Percentiles rank a stretch among this genome's conserved stretches.
These are phyloP conservation scores for Paspalum notatum DNA, from an alignment of 176 grass and related monocot species.

Conservation along the genomic window DNA sequence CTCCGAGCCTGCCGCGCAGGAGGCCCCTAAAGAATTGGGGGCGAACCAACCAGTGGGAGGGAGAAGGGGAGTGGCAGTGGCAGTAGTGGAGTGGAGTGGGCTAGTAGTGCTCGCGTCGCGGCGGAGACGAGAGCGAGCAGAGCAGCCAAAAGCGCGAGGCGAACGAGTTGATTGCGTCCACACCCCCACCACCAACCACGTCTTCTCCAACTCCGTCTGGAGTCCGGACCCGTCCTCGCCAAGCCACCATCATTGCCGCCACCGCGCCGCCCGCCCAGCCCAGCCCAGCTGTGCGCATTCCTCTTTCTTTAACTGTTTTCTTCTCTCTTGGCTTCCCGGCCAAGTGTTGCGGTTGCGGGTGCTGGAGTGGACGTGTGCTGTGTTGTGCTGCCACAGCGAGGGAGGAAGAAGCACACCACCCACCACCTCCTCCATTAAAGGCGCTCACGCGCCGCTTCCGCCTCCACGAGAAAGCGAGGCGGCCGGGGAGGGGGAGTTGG, in stretches of 20 bases:
- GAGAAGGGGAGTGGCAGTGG: background rate
- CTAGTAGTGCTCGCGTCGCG: background rate
- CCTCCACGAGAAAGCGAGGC: conserved; percentile 56
- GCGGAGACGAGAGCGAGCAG: background rate
- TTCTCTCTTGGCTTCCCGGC: conserved; percentile 43
- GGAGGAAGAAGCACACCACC: background rate
- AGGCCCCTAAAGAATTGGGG: conserved; percentile 24
- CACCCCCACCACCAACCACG: conserved; percentile 23
- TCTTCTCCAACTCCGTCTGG: conserved; percentile 50
- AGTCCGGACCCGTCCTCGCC: conserved; percentile 25
- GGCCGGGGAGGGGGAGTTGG: background rate
- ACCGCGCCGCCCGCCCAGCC: conserved; percentile 14
- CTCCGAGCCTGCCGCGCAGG: conserved; percentile 30
- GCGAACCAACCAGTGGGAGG: background rate
- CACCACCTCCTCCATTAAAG: conserved; percentile 57
- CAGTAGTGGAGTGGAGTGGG: conserved; percentile 10
- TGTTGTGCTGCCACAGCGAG: background rate
- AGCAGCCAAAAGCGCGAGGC: conserved; percentile 10
- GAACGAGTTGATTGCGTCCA: conserved; percentile 44
- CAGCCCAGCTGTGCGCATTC: background rate
- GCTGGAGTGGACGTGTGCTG: conserved; percentile 25
- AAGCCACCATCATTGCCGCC: conserved; percentile 62
- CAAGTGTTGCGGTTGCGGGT: conserved; percentile 41
- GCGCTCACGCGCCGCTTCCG: conserved; percentile 51
- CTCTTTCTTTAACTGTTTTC: background rate